Percentiles rank a stretch among this genome's conserved stretches.
Conservation (phyloP, 2,329 filamentous ascomycete species). For the Knufia fluminis region DNA sequence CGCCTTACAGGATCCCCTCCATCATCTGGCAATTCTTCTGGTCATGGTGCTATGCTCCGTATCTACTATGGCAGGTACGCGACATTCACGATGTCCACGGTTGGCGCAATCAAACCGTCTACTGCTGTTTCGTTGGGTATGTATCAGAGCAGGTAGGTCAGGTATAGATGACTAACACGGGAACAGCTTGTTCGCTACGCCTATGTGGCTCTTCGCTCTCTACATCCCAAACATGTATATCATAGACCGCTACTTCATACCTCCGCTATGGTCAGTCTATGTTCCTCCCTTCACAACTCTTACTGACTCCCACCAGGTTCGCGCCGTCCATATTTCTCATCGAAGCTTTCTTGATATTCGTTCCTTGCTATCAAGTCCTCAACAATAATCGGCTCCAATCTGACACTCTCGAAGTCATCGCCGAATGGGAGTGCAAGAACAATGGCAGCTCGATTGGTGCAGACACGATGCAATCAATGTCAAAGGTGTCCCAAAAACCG, state of each 20-base stretch:
- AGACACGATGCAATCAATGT: constrained; percentile 26
- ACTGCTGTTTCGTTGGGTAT: constrained; percentile 38
- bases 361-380: constrained; percentile 52
- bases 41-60: constrained; percentile 53
- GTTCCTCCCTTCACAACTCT: neutral
- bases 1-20: constrained; percentile 44
- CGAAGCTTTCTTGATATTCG: constrained; percentile 55
- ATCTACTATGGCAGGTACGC: constrained; percentile 53
- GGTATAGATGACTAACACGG: constrained; percentile 4
- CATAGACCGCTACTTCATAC: constrained; percentile 48
- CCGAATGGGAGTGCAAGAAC: constrained; percentile 31
- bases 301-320: constrained; percentile 29
- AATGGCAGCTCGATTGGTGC: constrained; percentile 27
- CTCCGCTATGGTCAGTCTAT: constrained; percentile 48
- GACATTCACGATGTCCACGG: constrained; percentile 56
- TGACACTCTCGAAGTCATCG: constrained; percentile 30
- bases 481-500: constrained; percentile 26
- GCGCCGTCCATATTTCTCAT: constrained; percentile 53
- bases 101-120: constrained; percentile 56
- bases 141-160: constrained; percentile 21
- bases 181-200: constrained; percentile 51
- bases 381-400: constrained; percentile 27
- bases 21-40: constrained; percentile 57
- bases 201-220: constrained; percentile 53
- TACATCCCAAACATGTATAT: constrained; percentile 40